Evolutionary conservation across 495 filamentous ascomycete genomes (phyloP).

Genomic region (Immersiella caudata): DNA sequence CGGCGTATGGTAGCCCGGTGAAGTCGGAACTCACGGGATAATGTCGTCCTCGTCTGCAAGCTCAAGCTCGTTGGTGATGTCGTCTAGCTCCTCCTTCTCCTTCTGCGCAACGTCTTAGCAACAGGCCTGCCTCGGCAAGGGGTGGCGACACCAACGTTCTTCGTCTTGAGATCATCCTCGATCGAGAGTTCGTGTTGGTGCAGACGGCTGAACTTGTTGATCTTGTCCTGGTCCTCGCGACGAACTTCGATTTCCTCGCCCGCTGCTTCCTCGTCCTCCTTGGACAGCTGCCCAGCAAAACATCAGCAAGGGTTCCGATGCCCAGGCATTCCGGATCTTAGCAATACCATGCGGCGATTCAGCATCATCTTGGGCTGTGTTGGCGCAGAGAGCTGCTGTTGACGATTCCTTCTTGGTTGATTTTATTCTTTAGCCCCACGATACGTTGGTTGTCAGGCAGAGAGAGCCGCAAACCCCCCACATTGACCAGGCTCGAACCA

Average conservation of each 20-base stretch:
- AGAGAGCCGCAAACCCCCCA: constrained; percentile 16
- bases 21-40: constrained; percentile 66
- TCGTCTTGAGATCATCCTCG: constrained; percentile 79
- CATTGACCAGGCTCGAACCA: constrained; percentile 8
- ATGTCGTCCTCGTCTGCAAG: constrained; percentile 93
- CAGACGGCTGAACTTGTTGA: constrained; percentile 94
- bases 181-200: constrained; percentile 80
- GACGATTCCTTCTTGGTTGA: neutral
- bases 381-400: neutral
- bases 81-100: constrained; percentile 96
- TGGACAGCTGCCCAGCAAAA: constrained; percentile 68
- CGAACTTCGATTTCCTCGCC: constrained; percentile 87
- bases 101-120: constrained; percentile 63
- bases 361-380: constrained; percentile 5
- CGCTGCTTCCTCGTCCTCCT: constrained; percentile 80
- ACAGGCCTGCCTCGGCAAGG: constrained; percentile 4
- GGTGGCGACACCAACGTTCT: constrained; percentile 63
- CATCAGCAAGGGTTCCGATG: constrained; percentile 17
- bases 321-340: neutral
- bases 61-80: constrained; percentile 87
- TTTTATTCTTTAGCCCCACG: neutral
- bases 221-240: constrained; percentile 96
- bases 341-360: constrained; percentile 49
- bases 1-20: neutral
- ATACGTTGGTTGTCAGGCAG: constrained; percentile 16